phyloP scores from a whole-genome alignment of 495 filamentous ascomycete species.

The Aspergillus panamensis region DNA sequence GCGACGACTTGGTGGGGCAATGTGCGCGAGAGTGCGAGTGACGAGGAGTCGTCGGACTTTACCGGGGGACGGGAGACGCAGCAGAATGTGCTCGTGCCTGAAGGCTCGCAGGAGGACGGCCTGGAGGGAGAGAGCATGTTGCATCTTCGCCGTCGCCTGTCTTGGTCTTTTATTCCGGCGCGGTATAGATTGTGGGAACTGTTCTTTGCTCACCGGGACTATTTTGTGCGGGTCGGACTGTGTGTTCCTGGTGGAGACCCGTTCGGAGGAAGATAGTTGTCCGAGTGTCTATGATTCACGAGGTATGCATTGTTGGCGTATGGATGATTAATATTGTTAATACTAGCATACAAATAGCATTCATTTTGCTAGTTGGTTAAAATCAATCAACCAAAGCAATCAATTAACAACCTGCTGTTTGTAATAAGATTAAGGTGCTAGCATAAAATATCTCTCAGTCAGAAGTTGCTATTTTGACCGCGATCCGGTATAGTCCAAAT shows the following conservation, averaged over 20 bases:
- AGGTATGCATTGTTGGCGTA: not conserved
- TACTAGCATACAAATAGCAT: too few species aligned
- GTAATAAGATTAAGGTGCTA: too few species aligned
- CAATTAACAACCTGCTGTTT: too few species aligned
- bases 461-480: too few species aligned
- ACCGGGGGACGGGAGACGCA: not conserved
- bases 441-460: too few species aligned
- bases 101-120: slow-evolving; percentile 12
- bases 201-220: slow-evolving; percentile 93
- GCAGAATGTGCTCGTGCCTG: slow-evolving; percentile 1
- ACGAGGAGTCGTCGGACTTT: not conserved
- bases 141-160: slow-evolving; percentile 11
- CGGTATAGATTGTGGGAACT: slow-evolving; percentile 79
- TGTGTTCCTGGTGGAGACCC: slow-evolving; percentile 85
- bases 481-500: too few species aligned
- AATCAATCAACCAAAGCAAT: too few species aligned
- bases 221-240: slow-evolving; percentile 89
- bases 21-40: not conserved
- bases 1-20: not conserved
- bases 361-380: too few species aligned
- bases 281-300: too few species aligned
- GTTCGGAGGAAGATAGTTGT: slow-evolving; percentile 17
- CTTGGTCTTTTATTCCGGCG: slow-evolving; percentile 52
- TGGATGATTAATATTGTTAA: too few species aligned
- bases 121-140: slow-evolving; percentile 20